phyloP scores from a whole-genome alignment of 306 rosid genomes.

The Oxytropis ochrocephala region DNA sequence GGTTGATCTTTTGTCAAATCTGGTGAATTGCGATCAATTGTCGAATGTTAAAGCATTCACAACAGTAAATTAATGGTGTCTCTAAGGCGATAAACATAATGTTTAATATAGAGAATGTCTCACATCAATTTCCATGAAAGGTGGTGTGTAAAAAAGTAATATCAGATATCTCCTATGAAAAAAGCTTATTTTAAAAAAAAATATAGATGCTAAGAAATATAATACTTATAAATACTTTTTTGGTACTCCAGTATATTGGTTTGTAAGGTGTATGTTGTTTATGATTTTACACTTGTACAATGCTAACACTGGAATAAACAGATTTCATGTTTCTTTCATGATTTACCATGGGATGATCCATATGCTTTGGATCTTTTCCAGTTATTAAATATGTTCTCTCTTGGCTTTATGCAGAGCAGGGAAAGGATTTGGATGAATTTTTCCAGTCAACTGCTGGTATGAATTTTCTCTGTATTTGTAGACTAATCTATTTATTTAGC shows the following conservation, averaged over 20 bases:
- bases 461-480: not conserved
- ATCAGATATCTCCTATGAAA: not conserved
- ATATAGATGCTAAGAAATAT: not conserved
- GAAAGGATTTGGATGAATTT: slow-evolving; percentile 74
- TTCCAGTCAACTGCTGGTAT: slow-evolving; percentile 83
- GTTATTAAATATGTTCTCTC: slow-evolving; percentile 11
- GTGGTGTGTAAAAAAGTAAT: not conserved
- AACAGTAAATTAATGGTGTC: not conserved
- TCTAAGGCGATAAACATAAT: not conserved
- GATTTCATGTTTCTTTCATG: not conserved
- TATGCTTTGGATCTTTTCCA: not conserved
- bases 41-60: not conserved
- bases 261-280: not conserved
- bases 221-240: not conserved
- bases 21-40: not conserved
- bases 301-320: not conserved
- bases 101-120: not conserved
- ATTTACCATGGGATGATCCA: not conserved
- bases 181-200: not conserved
- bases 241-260: not conserved
- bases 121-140: no score
- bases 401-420: slow-evolving; percentile 56
- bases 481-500: not conserved
- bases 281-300: not conserved
- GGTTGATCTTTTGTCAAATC: not conserved